Conservation (phyloP, 495 filamentous ascomycete species). For the Friedmanniomyces endolithicus region DNA sequence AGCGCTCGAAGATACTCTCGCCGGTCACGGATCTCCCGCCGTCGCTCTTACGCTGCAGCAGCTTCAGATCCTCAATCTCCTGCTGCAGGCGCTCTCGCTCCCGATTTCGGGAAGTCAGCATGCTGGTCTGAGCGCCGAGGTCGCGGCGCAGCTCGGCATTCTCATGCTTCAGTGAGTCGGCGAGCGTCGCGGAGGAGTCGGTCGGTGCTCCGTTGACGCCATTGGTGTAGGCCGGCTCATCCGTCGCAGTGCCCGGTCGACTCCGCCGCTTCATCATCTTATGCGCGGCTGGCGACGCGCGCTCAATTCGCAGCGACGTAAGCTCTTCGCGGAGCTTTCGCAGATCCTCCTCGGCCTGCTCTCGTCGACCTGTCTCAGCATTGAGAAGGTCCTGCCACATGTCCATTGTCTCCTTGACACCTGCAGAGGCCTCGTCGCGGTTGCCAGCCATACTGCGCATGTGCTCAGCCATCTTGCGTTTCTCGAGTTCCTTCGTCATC, state of each 20-base stretch:
- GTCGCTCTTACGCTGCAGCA: slow-evolving; percentile 61
- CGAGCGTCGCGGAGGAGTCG: slow-evolving; percentile 51
- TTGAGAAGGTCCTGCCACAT: slow-evolving; percentile 96
- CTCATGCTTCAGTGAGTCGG: slow-evolving; percentile 77
- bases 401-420: slow-evolving; percentile 74
- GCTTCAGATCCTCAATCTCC: slow-evolving; percentile 92
- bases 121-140: slow-evolving; percentile 89
- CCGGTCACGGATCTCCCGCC: slow-evolving; percentile 52
- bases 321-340: slow-evolving; percentile 75
- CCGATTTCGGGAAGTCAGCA: slow-evolving; percentile 90
- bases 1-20: slow-evolving; percentile 86
- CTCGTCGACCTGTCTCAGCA: slow-evolving; percentile 75
- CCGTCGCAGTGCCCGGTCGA: slow-evolving; percentile 22
- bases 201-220: slow-evolving; percentile 44
- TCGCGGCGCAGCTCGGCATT: slow-evolving; percentile 86
- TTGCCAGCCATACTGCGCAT: slow-evolving; percentile 56
- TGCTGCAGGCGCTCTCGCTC: slow-evolving; percentile 92
- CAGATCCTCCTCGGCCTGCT: slow-evolving; percentile 83
- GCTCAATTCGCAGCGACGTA: slow-evolving; percentile 15
- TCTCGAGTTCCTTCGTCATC: slow-evolving; percentile 64
- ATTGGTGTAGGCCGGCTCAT: slow-evolving; percentile 46
- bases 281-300: slow-evolving; percentile 14
- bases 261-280: slow-evolving; percentile 12
- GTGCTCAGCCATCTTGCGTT: slow-evolving; percentile 66
- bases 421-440: slow-evolving; percentile 51